Evolutionary conservation across 805 yeast genomes (phyloP).

Genomic region (Jamesozyma gamospora): DNA sequence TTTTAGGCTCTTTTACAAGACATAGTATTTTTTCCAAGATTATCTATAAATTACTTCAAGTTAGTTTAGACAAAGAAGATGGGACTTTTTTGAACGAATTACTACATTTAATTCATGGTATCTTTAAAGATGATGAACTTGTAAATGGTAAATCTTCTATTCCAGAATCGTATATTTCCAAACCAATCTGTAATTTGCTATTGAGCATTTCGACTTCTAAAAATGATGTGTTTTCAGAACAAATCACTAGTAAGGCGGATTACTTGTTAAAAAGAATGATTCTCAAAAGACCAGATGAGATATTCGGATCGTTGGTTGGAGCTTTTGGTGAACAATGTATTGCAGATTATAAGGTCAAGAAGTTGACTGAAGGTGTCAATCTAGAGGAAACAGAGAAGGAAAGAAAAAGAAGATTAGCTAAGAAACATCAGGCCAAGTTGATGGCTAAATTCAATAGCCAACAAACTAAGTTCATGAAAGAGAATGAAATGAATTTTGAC

Average conservation of each 20-base stretch:
- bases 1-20: constrained; percentile 43
- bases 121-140: constrained; percentile 41
- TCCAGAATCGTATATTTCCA: constrained; percentile 38
- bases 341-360: constrained; percentile 39
- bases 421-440: constrained; percentile 51
- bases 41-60: constrained; percentile 46
- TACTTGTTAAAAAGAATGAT: constrained; percentile 43
- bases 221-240: constrained; percentile 35
- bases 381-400: constrained; percentile 46
- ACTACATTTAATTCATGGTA: constrained; percentile 63
- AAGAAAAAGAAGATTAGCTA: constrained; percentile 46
- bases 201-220: constrained; percentile 40
- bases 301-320: constrained; percentile 42
- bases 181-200: constrained; percentile 49
- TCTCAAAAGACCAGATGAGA: constrained; percentile 35
- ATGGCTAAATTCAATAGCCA: constrained; percentile 58
- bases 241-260: constrained; percentile 46
- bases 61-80: constrained; percentile 40
- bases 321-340: constrained; percentile 51
- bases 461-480: constrained; percentile 63
- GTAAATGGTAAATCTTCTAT: constrained; percentile 33
- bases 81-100: constrained; percentile 48
- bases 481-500: constrained; percentile 32
- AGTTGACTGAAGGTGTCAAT: constrained; percentile 31
- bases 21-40: constrained; percentile 46